Base-by-base conservation (phyloP, 352 stramenopile species). In the Phytopythium ostracodes region DNA sequence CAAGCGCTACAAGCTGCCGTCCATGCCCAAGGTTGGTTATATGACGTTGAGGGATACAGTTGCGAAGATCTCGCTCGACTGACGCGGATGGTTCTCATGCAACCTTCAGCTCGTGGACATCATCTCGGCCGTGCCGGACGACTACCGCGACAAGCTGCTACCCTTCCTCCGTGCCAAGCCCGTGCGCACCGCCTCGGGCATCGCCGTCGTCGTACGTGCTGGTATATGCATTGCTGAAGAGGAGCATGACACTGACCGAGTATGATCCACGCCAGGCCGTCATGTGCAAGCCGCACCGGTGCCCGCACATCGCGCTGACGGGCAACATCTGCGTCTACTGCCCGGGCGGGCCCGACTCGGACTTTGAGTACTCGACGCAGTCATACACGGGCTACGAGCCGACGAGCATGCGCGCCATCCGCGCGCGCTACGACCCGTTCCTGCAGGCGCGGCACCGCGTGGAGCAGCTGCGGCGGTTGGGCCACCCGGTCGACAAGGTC, bases 241-340 rank as follows among this genome's bases (percentile, higher is more conserved):
- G n/a, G n/a, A n/a, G n/a, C n/a, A n/a, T n/a, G n/a, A n/a, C n/a
- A n/a, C n/a, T n/a, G n/a, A n/a, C n/a, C n/a, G n/a, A n/a, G n/a
- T n/a, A n/a, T n/a, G n/a, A n/a, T n/a, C n/a, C n/a, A n/a, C n/a
- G n/a, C n/a, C 61, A 84, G 71, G 96, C 96, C 0, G 96, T 98
- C 20, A 99, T 99, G 96, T 97, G 79, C 73, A 99, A 99, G 70
- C 96, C 96, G 4, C 96, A 99, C 76, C 91, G 96, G n/a, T 99
- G 96, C 76, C 96, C 96, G 8, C 96, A 99, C 76, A 98, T 99
- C 64, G 93, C 94, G 40, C 98, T 98, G 77, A 99, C 95, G 1
- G 95, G 95, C 43, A 98, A 98, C 67, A 97, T 98, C 35, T 99
- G 96, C 65, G 93, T 99, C 18, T 99, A 98, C 67, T 99, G 96